Conservation (phyloP, 163 green algal genomes). For the Scenedesmus sp. region DNA sequence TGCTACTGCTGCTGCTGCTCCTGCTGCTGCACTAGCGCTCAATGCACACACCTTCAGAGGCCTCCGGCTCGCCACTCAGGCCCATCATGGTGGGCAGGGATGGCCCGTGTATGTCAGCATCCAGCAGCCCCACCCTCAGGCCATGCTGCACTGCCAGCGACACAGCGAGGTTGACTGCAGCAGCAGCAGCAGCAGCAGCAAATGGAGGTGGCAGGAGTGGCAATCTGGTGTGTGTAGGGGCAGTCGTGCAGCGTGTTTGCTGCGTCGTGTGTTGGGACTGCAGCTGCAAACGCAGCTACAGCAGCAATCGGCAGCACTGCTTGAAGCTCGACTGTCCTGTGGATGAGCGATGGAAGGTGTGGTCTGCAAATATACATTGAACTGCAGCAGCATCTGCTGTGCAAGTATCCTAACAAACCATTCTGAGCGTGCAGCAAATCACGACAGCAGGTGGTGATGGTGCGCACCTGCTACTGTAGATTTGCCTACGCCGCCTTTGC, state of each 20-base stretch:
- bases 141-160: slow-evolving; percentile 75
- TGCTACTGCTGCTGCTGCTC: not conserved
- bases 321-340: too few species aligned
- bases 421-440: not conserved
- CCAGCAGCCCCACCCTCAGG: slow-evolving; percentile 90
- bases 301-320: not conserved
- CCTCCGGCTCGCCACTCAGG: slow-evolving; percentile 78
- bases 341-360: not conserved
- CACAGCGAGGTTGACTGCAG: slow-evolving; percentile 93
- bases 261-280: not conserved
- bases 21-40: not conserved
- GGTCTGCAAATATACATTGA: not conserved
- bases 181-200: not conserved
- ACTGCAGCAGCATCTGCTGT: not conserved
- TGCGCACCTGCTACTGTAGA: slow-evolving; percentile 77
- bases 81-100: slow-evolving; percentile 92
- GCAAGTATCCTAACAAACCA: not conserved
- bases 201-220: not conserved
- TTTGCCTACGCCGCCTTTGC: slow-evolving; percentile 91
- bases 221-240: not conserved
- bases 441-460: not conserved
- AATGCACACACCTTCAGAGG: slow-evolving; percentile 57
- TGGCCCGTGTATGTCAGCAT: slow-evolving; percentile 96
- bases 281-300: not conserved
- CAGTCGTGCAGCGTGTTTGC: not conserved